Conservation (phyloP, 2,329 filamentous ascomycete genomes). For the Pestalotiopsis sp. region DNA sequence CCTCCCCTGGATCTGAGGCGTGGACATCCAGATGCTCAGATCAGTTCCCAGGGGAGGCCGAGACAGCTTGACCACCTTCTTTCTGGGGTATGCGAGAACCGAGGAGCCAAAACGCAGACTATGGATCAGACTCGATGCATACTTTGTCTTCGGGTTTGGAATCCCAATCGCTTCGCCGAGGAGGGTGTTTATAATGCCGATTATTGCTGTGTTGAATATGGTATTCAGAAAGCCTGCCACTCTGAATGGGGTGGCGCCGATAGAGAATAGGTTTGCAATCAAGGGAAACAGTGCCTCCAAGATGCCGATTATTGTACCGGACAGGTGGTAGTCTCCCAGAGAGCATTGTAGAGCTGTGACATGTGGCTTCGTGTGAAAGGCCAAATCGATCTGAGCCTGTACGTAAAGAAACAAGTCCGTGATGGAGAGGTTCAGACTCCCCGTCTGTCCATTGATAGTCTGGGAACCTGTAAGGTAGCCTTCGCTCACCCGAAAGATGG, state of each 20-base stretch:
- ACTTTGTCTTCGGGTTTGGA: neutral
- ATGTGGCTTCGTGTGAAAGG: neutral
- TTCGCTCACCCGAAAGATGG: neutral
- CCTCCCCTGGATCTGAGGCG: neutral
- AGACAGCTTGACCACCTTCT: neutral
- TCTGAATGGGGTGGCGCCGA: neutral
- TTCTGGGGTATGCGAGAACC: neutral
- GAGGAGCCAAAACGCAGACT: neutral
- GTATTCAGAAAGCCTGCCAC: neutral
- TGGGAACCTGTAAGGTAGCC: neutral
- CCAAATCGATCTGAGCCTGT: neutral
- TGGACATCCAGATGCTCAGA: neutral
- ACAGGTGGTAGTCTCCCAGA: neutral
- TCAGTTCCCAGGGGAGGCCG: neutral
- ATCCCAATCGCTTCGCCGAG: neutral
- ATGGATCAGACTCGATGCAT: neutral
- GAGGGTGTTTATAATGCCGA: neutral
- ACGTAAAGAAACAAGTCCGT: neutral
- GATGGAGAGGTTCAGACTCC: neutral
- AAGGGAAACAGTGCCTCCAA: neutral
- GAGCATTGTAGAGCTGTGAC: neutral
- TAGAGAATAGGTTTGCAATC: neutral
- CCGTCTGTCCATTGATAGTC: neutral
- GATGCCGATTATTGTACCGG: neutral
- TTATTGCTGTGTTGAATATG: neutral